Conservation (phyloP, 1,284 basidiomycete genomes). For the Boletus mariae region DNA sequence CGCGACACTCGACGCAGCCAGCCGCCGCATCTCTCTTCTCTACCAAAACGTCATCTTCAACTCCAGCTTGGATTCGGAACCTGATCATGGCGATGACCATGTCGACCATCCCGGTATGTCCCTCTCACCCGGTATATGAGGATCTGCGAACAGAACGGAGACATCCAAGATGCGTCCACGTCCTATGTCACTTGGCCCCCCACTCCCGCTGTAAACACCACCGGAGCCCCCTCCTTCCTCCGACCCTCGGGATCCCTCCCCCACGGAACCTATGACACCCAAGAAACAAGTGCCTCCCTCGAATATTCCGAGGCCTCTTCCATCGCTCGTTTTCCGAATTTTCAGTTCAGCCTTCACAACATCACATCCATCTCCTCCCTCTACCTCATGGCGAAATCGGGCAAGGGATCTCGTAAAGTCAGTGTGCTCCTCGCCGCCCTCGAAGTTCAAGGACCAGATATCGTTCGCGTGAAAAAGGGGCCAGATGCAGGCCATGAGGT, state of each 20-base stretch:
- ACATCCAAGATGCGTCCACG: slow-evolving; percentile 41
- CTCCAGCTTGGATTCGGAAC: slow-evolving; percentile 28
- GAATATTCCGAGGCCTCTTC: slow-evolving; percentile 59
- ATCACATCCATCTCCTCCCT: slow-evolving; percentile 48
- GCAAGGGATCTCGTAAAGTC: slow-evolving; percentile 41
- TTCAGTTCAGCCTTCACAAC: slow-evolving; percentile 60
- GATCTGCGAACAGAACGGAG: slow-evolving; percentile 4
- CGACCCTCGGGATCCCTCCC: slow-evolving; percentile 32
- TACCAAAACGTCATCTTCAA: slow-evolving; percentile 66
- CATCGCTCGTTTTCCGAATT: slow-evolving; percentile 61
- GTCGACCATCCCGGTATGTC: slow-evolving; percentile 13
- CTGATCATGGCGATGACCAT: slow-evolving; percentile 15
- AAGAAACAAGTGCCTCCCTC: slow-evolving; percentile 43
- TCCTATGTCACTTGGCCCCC: slow-evolving; percentile 52
- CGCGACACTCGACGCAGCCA: slow-evolving; percentile 58
- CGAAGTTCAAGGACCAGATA: slow-evolving; percentile 71
- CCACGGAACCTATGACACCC: slow-evolving; percentile 41
- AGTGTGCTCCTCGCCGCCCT: slow-evolving; percentile 59
- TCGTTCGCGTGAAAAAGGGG: slow-evolving; percentile 61
- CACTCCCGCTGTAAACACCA: slow-evolving; percentile 32
- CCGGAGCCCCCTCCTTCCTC: slow-evolving; percentile 29
- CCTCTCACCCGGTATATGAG: slow-evolving; percentile 11
- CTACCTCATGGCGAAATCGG: slow-evolving; percentile 16
- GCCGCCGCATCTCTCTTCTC: slow-evolving; percentile 56
- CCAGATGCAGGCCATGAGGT: slow-evolving; percentile 63